These are phyloP conservation scores for Blastobotrys persicus DNA, from an alignment of 1,139 yeast species.

Conservation along the genomic window DNA sequence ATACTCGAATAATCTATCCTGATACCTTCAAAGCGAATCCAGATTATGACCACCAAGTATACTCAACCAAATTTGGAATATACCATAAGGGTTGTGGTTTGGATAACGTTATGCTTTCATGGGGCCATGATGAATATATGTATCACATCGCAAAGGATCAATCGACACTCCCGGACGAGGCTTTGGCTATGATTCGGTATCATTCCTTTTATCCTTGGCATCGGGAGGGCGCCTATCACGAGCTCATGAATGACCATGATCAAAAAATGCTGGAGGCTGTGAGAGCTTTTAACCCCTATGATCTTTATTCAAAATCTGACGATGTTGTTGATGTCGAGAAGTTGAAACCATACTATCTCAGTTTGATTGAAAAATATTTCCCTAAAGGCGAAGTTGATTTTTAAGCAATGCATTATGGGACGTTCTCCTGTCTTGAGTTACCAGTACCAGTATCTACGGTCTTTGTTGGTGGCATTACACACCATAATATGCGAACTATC, in stretches of 20 bases:
- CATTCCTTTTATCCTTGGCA: conserved; percentile 81
- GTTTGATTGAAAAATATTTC: conserved; percentile 64
- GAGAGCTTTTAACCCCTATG: conserved; percentile 64
- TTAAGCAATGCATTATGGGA: conserved; percentile 29
- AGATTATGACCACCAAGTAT: conserved; percentile 60
- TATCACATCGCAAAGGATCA: conserved; percentile 66
- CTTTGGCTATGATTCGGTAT: conserved; percentile 69
- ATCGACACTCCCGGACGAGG: conserved; percentile 62
- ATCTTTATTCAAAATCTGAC: conserved; percentile 63
- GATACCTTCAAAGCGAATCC: conserved; percentile 61
- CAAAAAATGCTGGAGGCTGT: conserved; percentile 62
- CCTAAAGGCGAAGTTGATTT: conserved; percentile 58
- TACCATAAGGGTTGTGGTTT: conserved; percentile 65
- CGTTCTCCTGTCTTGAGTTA: too few species aligned
- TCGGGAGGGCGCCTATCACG: conserved; percentile 62
- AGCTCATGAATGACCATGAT: conserved; percentile 66
- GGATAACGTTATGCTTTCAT: conserved; percentile 68
- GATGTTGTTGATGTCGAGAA: conserved; percentile 46
- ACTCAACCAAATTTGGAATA: conserved; percentile 64
- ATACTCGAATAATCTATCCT: conserved; percentile 56
- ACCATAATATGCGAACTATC: too few species aligned
- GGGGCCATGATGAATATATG: conserved; percentile 83
- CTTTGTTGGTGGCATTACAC: too few species aligned
- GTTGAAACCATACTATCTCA: conserved; percentile 57
- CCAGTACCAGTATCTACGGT: too few species aligned